Conservation (phyloP, 164 flowering plant species). For the Sedum album region DNA sequence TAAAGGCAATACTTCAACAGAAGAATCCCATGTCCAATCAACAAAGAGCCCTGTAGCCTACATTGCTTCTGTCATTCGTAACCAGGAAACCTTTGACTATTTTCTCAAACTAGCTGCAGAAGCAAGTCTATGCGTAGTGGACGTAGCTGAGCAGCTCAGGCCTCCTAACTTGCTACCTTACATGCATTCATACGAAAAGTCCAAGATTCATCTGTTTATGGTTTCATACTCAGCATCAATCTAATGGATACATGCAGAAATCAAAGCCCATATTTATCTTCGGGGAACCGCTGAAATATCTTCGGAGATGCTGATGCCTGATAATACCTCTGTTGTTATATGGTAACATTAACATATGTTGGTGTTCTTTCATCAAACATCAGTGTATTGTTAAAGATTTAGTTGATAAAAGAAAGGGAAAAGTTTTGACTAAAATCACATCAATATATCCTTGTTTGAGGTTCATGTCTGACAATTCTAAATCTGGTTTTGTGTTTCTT, state of each 20-base stretch:
- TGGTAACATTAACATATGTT: too few relatives aligned
- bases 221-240: constrained; percentile 12
- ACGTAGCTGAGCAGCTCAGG: constrained; percentile 39
- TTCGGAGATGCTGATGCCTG: too few relatives aligned
- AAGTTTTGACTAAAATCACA: too few relatives aligned
- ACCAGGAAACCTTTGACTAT: constrained; percentile 53
- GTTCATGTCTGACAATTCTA: too few relatives aligned
- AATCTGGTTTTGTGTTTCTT: too few relatives aligned
- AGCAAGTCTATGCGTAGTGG: constrained; percentile 45
- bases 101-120: constrained; percentile 44
- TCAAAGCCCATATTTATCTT: background rate
- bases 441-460: too few relatives aligned
- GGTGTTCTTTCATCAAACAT: too few relatives aligned
- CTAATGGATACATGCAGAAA: background rate
- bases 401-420: too few relatives aligned
- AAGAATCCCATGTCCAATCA: constrained; percentile 1
- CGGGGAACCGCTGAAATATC: too few relatives aligned
- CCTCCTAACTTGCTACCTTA: constrained; percentile 63
- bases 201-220: constrained; percentile 37
- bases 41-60: constrained; percentile 41
- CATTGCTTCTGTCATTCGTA: constrained; percentile 80
- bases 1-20: background rate
- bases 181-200: constrained; percentile 54
- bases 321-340: too few relatives aligned
- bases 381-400: too few relatives aligned